Evolutionary conservation across 2,329 filamentous ascomycete genomes (phyloP).

Genomic region (Penicillium capsulatum): DNA sequence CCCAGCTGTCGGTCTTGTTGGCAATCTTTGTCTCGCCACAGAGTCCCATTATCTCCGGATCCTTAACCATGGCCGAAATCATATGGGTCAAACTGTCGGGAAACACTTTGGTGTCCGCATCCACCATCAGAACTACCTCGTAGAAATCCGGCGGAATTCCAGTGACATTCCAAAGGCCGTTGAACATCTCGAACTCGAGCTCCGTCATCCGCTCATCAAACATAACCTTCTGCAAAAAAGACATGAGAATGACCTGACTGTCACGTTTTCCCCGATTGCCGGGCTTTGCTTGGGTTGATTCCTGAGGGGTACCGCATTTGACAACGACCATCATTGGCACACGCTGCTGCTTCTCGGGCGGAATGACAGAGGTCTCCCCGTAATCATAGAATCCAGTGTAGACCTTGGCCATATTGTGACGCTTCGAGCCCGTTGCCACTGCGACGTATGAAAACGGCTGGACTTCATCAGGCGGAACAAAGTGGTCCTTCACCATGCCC

Average conservation of each 20-base stretch:
- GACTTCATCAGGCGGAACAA: constrained; percentile 74
- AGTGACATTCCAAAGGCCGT: constrained; percentile 96
- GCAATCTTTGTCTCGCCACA: constrained; percentile 99
- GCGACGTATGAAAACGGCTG: constrained; percentile 92
- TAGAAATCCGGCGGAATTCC: constrained; percentile 98
- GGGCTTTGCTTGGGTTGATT: constrained; percentile 75
- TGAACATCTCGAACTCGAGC: constrained; percentile 99
- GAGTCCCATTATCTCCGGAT: constrained; percentile 97
- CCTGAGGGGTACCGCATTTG: constrained; percentile 90
- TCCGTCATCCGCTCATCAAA: constrained; percentile 99
- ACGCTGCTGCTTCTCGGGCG: constrained; percentile 83
- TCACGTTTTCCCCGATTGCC: constrained; percentile 98
- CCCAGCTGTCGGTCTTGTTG: constrained; percentile 93
- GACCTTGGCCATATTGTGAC: constrained; percentile 99
- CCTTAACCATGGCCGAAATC: constrained; percentile 98
- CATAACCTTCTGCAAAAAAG: constrained; percentile 99
- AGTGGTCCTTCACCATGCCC: constrained; percentile 90
- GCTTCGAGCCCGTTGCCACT: constrained; percentile 89
- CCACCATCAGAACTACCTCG: constrained; percentile 97
- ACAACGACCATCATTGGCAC: constrained; percentile 97
- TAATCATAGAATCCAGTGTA: constrained; percentile 99
- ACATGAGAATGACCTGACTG: constrained; percentile 99
- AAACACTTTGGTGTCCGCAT: constrained; percentile 98
- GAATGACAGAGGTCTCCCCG: constrained; percentile 72
- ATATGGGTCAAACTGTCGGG: constrained; percentile 97